Conservation (phyloP, 257 asterid genomes). For the Fraxinus cuspidata region DNA sequence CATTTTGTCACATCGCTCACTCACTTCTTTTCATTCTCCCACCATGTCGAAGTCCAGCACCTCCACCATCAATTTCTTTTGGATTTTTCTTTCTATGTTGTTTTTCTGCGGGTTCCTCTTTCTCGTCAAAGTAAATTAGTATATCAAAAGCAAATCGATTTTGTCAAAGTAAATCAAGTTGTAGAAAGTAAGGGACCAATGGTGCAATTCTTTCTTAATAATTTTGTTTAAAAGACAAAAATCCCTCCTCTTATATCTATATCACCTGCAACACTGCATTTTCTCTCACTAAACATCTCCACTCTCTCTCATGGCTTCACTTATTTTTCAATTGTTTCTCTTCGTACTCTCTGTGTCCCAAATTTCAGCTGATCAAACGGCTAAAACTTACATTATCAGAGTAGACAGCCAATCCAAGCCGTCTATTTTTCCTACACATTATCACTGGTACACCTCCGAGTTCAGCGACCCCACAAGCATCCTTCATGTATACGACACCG, state of each 20-base stretch:
- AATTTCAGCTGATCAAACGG: constrained; percentile 38
- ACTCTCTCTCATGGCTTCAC: constrained; percentile 35
- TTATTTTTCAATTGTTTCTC: constrained; percentile 27
- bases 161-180: neutral
- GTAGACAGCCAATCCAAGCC: constrained; percentile 75
- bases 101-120: no score
- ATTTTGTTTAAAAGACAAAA: constrained; percentile 20
- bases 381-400: constrained; percentile 75
- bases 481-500: constrained; percentile 84
- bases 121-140: no score
- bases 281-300: constrained; percentile 22
- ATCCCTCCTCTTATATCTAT: constrained; percentile 33
- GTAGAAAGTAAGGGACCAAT: neutral
- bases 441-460: constrained; percentile 93
- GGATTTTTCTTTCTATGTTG: no score
- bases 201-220: neutral
- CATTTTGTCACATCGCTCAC: no score
- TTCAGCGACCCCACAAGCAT: constrained; percentile 65
- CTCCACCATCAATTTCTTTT: no score
- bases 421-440: constrained; percentile 77
- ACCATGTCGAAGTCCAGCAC: no score
- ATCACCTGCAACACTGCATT: constrained; percentile 12
- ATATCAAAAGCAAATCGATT: no score
- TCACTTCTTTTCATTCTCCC: no score
- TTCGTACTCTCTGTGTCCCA: constrained; percentile 12